Base-by-base conservation (phyloP, 306 rosid species). In the Rosa chinensis region DNA sequence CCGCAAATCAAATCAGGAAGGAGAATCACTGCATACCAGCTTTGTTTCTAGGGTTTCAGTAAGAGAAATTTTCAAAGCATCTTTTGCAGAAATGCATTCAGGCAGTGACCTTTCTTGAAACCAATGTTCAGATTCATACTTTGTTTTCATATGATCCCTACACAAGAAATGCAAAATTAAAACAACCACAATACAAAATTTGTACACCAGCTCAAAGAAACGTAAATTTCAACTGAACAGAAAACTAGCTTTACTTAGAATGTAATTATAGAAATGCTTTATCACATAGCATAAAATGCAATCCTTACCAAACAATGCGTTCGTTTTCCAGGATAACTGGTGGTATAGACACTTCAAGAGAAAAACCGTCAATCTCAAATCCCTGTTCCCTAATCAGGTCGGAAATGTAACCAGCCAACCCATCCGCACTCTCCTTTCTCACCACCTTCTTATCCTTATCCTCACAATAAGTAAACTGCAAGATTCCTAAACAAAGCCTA, bases 311-410 rank as follows among this genome's bases (percentile, higher is more conserved):
- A 69, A 91, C 69, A 56, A 74, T 74, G 74, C 16, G 78, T 53
- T 92, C 97, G 35, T 88, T 95, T 64, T 90, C 86, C 69, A 77
- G 83, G 67, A 89, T 42, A 74, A 84, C 44, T 1, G 91, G 78
- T 20, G 97, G 98, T 56, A 91, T 50, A 52, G 96, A 90, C 77
- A 92, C 89, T 88, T 95, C 91, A 28, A 92, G 89, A 79, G 94
- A 95, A 84, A 92, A 89, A 42, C 81, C 72, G 71, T 90, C 89
- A 32, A 86, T 82, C 62, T 88, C 88, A 85, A 81, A 82, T 44
- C 89, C 89, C 6, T 90, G 87, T 56, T 32, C 78, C 79, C 82
- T 93, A 12, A 93, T 81, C 78, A 75, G 64, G 37, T 86, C 81
- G 14, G 90, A 86, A 83, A 95, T 83, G 73, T 85, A 81, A 70